Percentiles rank a stretch among this genome's conserved stretches.
These are phyloP conservation scores for Astrothelium macrocarpum DNA, from an alignment of 495 filamentous ascomycete genomes.

Conservation along the genomic window DNA sequence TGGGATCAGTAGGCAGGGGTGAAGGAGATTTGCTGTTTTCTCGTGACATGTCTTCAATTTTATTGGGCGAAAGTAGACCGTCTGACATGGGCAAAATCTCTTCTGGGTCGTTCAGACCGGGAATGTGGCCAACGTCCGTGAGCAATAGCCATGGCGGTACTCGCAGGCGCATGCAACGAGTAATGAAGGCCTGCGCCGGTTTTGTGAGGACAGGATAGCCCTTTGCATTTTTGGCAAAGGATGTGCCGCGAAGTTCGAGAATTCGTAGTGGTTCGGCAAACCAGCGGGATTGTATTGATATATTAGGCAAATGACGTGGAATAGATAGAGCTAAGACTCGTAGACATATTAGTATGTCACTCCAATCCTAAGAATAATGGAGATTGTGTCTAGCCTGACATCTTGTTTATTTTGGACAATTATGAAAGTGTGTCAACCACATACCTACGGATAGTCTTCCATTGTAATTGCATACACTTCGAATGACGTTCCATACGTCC, in stretches of 20 bases:
- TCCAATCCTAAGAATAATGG: too few species aligned
- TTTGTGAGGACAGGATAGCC: slow-evolving; percentile 78
- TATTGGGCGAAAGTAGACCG: slow-evolving; percentile 29
- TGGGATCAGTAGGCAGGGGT: slow-evolving; percentile 39
- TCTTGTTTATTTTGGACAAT: too few species aligned
- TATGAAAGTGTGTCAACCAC: too few species aligned
- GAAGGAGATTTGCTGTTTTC: slow-evolving; percentile 36
- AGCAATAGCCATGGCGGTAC: slow-evolving; percentile 73
- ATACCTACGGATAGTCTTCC: slow-evolving; percentile 76
- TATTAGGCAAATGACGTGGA: slow-evolving; percentile 66
- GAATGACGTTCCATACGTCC: slow-evolving; percentile 88
- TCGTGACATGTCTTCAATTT: slow-evolving; percentile 33
- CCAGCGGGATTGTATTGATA: slow-evolving; percentile 76
- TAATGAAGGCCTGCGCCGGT: slow-evolving; percentile 67
- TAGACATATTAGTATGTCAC: slow-evolving; percentile 18
- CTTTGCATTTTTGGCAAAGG: slow-evolving; percentile 68
- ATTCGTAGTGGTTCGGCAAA: slow-evolving; percentile 84
- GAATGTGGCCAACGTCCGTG: slow-evolving; percentile 62
- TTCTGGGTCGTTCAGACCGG: slow-evolving; percentile 39
- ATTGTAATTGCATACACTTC: slow-evolving; percentile 80
- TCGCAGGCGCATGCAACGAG: slow-evolving; percentile 73
- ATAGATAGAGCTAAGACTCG: slow-evolving; percentile 56
- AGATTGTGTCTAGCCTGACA: too few species aligned
- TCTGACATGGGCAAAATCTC: slow-evolving; percentile 28
- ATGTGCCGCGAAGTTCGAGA: slow-evolving; percentile 53